These are phyloP conservation scores for Mortierella sp. DNA, from an alignment of 371 early-diverging fungal species.

Conservation along the genomic window DNA sequence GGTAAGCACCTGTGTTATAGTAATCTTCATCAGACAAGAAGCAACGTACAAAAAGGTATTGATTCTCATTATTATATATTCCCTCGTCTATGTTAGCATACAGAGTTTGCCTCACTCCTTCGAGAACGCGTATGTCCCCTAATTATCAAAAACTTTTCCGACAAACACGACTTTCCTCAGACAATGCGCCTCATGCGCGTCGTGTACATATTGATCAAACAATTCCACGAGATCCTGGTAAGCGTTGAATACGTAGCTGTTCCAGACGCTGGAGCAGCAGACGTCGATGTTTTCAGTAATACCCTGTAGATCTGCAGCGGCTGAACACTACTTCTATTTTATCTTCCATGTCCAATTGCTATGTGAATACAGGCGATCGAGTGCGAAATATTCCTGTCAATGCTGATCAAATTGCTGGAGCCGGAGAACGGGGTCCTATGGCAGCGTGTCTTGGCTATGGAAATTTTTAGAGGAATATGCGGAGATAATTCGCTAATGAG, in stretches of 20 bases:
- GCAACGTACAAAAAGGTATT: background rate
- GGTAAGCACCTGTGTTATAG: conserved; percentile 57
- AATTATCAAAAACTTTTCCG: conserved; percentile 90
- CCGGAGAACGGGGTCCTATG: conserved; percentile 80
- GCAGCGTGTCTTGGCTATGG: conserved; percentile 91
- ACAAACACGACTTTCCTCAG: conserved; percentile 86
- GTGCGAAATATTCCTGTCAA: conserved; percentile 93
- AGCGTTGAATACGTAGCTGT: too few species aligned
- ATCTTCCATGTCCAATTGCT: too few species aligned
- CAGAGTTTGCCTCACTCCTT: conserved; percentile 75
- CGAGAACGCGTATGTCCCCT: conserved; percentile 89
- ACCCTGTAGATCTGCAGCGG: too few species aligned
- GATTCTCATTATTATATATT: background rate
- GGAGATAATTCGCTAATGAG: conserved; percentile 69
- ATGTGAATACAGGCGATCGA: conserved; percentile 70
- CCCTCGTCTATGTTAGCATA: conserved; percentile 62
- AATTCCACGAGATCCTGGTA: conserved; percentile 82
- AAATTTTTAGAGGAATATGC: conserved; percentile 81
- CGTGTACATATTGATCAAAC: conserved; percentile 81
- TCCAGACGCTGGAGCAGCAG: too few species aligned
- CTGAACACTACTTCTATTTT: too few species aligned
- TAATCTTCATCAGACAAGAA: too few species aligned
- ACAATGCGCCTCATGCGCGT: conserved; percentile 89
- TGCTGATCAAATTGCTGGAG: conserved; percentile 86
- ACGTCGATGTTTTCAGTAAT: too few species aligned